Percentiles rank a stretch among this genome's conserved stretches.
These are phyloP conservation scores for Coccinonectria pachysandricola DNA, from an alignment of 2,329 filamentous ascomycete species.

Conservation along the genomic window DNA sequence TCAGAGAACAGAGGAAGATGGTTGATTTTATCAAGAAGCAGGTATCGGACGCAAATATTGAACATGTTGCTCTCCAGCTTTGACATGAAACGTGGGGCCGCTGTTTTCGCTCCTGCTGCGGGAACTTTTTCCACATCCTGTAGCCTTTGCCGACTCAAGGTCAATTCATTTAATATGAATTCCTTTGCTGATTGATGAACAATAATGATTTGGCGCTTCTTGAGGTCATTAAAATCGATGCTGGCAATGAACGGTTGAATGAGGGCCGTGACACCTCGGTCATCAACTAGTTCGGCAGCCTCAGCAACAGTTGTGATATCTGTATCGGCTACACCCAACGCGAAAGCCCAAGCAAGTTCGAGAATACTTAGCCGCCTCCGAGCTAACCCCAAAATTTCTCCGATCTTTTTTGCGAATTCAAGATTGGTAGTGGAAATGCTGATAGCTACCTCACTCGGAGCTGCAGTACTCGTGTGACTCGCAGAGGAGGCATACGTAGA, in stretches of 20 bases:
- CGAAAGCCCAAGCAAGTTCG: slow-evolving; percentile 20
- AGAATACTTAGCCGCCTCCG: slow-evolving; percentile 20
- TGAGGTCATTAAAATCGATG: slow-evolving; percentile 5
- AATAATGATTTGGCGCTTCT: slow-evolving; percentile 9
- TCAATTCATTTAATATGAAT: slow-evolving; percentile 3
- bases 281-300: slow-evolving; percentile 11
- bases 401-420: too few species aligned
- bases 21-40: slow-evolving; percentile 19
- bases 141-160: slow-evolving; percentile 1
- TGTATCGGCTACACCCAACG: slow-evolving; percentile 7
- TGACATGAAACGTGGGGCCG: slow-evolving; percentile 7
- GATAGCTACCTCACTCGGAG: too few species aligned
- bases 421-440: too few species aligned
- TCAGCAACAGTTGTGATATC: slow-evolving; percentile 14
- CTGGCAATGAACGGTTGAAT: slow-evolving; percentile 11
- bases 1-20: slow-evolving; percentile 18
- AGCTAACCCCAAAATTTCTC: too few species aligned
- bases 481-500: too few species aligned
- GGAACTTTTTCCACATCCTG: slow-evolving; percentile 5
- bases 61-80: slow-evolving; percentile 14
- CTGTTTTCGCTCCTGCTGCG: slow-evolving; percentile 1
- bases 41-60: slow-evolving; percentile 19
- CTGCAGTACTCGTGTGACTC: too few species aligned
- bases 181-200: slow-evolving; percentile 11
- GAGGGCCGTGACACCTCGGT: slow-evolving; percentile 16